Conservation (phyloP, 352 stramenopile genomes). For the Phytopythium mirpurense region DNA sequence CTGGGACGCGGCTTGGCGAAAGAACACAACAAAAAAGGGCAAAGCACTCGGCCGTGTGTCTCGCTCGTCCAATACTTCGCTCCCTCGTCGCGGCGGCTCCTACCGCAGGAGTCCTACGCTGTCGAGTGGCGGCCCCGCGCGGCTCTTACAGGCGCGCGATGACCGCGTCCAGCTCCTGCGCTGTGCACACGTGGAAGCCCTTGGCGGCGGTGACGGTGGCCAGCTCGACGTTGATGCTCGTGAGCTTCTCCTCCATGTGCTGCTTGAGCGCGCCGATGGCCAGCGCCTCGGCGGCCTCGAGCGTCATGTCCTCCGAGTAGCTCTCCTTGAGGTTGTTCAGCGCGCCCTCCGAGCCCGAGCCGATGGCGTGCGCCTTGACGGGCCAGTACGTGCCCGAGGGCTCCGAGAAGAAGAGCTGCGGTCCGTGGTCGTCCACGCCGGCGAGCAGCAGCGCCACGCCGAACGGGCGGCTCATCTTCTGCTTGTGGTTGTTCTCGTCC, state of each 20-base stretch:
- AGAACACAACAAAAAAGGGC: no score
- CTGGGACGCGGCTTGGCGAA: no score
- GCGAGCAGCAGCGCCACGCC: conserved; percentile 97
- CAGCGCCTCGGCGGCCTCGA: conserved; percentile 96
- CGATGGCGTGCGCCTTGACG: conserved; percentile 99
- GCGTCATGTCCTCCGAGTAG: conserved; percentile 95
- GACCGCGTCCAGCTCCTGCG: conserved; percentile 91
- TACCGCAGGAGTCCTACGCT: no score
- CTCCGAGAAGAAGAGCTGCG: conserved; percentile 96
- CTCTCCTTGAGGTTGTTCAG: conserved; percentile 98
- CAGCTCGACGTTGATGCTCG: conserved; percentile 97
- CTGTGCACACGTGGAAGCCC: conserved; percentile 95
- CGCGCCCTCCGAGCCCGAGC: conserved; percentile 95
- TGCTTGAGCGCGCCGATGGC: conserved; percentile 96
- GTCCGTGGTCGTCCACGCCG: conserved; percentile 92
- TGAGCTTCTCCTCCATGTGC: conserved; percentile 99
- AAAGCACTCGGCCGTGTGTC: no score
- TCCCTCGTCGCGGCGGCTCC: neutral
- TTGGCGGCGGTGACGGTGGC: conserved; percentile 92
- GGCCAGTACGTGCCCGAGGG: conserved; percentile 97
- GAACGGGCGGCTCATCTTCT: conserved; percentile 98
- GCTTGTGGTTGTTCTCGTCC: conserved; percentile 93
- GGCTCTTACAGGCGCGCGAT: conserved; percentile 83
- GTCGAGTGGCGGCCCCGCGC: no score
- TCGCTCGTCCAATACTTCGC: no score